These are phyloP conservation scores for Brettanomyces naardenensis DNA, from an alignment of 805 yeast genomes.

Conservation along the genomic window DNA sequence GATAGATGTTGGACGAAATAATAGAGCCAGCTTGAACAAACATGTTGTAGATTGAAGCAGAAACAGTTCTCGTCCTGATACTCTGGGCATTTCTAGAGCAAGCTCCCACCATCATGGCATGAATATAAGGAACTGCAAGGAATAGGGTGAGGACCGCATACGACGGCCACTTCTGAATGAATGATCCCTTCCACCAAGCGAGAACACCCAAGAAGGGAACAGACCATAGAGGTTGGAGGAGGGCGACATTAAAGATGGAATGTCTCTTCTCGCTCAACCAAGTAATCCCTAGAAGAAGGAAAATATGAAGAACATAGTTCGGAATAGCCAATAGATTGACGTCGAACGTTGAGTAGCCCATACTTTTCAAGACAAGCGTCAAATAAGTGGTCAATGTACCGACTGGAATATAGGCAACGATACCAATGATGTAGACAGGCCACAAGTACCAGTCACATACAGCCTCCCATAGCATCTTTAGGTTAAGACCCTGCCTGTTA, in stretches of 20 bases:
- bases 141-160: conserved; percentile 18
- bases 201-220: conserved; percentile 20
- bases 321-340: conserved; percentile 50
- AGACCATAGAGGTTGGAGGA: conserved; percentile 20
- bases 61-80: conserved; percentile 55
- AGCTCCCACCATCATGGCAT: conserved; percentile 52
- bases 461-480: conserved; percentile 31
- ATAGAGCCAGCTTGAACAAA: conserved; percentile 53
- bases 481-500: conserved; percentile 45
- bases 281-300: conserved; percentile 29
- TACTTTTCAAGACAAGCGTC: conserved; percentile 37
- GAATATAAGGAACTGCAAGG: conserved; percentile 39
- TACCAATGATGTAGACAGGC: conserved; percentile 46
- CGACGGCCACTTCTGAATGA: conserved; percentile 21
- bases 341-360: conserved; percentile 47
- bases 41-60: conserved; percentile 60
- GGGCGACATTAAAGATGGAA: conserved; percentile 17
- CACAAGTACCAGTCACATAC: conserved; percentile 43
- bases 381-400: conserved; percentile 33
- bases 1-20: conserved; percentile 47
- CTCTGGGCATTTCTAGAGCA: conserved; percentile 55
- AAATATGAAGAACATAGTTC: conserved; percentile 29
- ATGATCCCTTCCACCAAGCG: conserved; percentile 23
- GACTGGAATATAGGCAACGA: conserved; percentile 32
- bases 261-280: conserved; percentile 29